Evolutionary conservation across 139 green algal species (phyloP).

Genomic region (Picochlorum sp.): DNA sequence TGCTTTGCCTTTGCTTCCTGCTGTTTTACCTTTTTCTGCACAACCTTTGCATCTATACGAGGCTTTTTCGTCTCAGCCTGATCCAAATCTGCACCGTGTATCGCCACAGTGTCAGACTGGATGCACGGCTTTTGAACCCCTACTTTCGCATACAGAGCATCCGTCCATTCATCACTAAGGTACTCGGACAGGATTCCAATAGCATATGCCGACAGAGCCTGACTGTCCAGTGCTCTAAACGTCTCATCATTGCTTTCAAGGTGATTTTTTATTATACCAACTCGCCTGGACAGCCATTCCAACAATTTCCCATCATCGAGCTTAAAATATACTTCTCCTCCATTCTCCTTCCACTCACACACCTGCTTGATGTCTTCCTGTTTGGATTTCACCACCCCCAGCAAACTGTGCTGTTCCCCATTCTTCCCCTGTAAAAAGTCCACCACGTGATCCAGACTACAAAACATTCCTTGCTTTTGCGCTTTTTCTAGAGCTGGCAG

Average conservation of each 20-base stretch:
- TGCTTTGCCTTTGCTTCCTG: slow-evolving; percentile 17
- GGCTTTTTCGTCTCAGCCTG: slow-evolving; percentile 4
- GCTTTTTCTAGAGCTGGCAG: slow-evolving; percentile 39
- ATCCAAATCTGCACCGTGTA: background rate
- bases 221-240: slow-evolving; percentile 17
- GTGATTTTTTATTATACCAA: background rate
- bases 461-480: slow-evolving; percentile 11
- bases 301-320: slow-evolving; percentile 19
- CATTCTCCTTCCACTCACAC: slow-evolving; percentile 25
- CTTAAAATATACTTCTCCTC: slow-evolving; percentile 19
- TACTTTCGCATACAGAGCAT: background rate
- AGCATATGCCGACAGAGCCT: slow-evolving; percentile 18
- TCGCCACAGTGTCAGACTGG: background rate
- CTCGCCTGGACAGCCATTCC: slow-evolving; percentile 24
- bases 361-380: slow-evolving; percentile 10
- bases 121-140: background rate
- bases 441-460: slow-evolving; percentile 23
- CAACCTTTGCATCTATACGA: slow-evolving; percentile 31
- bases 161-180: slow-evolving; percentile 12
- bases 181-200: slow-evolving; percentile 31
- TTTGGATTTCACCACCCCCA: background rate
- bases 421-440: background rate
- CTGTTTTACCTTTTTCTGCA: slow-evolving; percentile 16
- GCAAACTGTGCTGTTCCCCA: background rate
- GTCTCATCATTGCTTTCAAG: slow-evolving; percentile 5